Percentiles rank a stretch among this genome's conserved stretches.
Evolutionary conservation across 441 rosid genomes (phyloP).

Genomic region (Raphanus hybrid): DNA sequence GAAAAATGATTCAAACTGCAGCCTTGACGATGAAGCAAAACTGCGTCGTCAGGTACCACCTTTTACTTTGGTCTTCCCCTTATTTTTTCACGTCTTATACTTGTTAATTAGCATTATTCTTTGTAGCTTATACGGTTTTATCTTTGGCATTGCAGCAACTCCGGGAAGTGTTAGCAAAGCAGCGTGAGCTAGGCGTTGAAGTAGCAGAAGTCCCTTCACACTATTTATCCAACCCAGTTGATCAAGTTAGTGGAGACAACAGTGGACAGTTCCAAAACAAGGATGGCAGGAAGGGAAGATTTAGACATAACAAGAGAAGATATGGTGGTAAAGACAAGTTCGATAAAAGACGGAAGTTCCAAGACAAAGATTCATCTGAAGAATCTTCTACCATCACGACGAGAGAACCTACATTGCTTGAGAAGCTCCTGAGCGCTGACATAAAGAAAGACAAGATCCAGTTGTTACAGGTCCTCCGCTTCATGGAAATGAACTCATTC

Average conservation of each 20-base stretch:
- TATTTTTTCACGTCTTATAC: neutral
- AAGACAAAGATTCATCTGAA: conserved; percentile 41
- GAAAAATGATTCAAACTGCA: conserved; percentile 41
- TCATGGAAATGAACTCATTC: conserved; percentile 75
- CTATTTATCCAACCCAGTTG: conserved; percentile 62
- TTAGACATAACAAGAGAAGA: conserved; percentile 48
- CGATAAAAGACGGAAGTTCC: conserved; percentile 36
- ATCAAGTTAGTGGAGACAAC: conserved; percentile 44
- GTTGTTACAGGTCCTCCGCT: conserved; percentile 76
- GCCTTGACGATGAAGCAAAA: conserved; percentile 53
- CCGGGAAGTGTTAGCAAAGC: conserved; percentile 81
- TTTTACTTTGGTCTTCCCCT: conserved; percentile 12
- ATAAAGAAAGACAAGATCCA: conserved; percentile 64
- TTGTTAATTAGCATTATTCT: no score
- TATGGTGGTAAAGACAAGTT: conserved; percentile 44
- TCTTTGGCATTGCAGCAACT: conserved; percentile 69
- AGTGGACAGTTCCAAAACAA: conserved; percentile 50
- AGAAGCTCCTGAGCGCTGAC: conserved; percentile 80
- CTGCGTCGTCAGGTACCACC: conserved; percentile 66
- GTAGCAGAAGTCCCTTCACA: conserved; percentile 88
- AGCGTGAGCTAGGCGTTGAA: conserved; percentile 87
- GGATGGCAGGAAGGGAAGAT: conserved; percentile 54
- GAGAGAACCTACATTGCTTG: conserved; percentile 69
- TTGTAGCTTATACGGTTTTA: neutral
- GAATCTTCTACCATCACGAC: conserved; percentile 36